Evolutionary conservation across 2,329 filamentous ascomycete species (phyloP), one percentile per base, ranked within the genome.

Genomic region (Tolypocladium guangdongense): DNA sequence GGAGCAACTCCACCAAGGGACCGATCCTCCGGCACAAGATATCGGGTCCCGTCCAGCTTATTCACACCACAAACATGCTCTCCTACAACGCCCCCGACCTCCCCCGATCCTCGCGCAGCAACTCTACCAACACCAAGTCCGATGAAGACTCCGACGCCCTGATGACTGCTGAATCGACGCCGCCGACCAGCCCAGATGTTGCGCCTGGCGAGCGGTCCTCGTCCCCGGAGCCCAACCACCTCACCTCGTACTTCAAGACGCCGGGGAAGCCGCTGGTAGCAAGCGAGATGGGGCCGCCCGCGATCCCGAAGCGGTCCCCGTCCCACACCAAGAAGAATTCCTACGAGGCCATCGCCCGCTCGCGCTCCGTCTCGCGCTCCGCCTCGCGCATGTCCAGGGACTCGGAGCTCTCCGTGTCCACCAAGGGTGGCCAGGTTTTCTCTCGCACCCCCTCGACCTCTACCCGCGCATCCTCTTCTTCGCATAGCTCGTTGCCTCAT

Each of bases 1-100:
- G 78, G 62, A 79, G 74, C 68, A 76, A 74, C 63, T 76, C 76
- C 45, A 71, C 71, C 62, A 79, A 77, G 66, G 74, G 68, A 56
- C 66, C 66, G 58, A 59, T 69, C 46, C 58, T 83, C 60, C 81
- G 86, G 55, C 69, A 78, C 66, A 85, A 90, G 74, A 99, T 99
- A 66, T 99, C 93, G 1, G 82, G 79, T 3, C 93, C 93, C 0
- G 79, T 96, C 52, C 85, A 90, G 69, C 79, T 99, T 58, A 77
- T 96, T 49, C 95, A 93, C 55, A 96, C 92, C 6, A 97, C 93
- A 61, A 99, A 97, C 71, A 90, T 95, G 81, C 84, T 96, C 52
- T 90, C 90, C 8, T 96, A 96, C 78, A 92, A 92, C 66, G 91
- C 93, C 11, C 92, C 92, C 50, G 87, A 96, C 66, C 84, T 96